Evolutionary conservation across 208 protist species (phyloP).

Genomic region (Novymonas esmeraldas): DNA sequence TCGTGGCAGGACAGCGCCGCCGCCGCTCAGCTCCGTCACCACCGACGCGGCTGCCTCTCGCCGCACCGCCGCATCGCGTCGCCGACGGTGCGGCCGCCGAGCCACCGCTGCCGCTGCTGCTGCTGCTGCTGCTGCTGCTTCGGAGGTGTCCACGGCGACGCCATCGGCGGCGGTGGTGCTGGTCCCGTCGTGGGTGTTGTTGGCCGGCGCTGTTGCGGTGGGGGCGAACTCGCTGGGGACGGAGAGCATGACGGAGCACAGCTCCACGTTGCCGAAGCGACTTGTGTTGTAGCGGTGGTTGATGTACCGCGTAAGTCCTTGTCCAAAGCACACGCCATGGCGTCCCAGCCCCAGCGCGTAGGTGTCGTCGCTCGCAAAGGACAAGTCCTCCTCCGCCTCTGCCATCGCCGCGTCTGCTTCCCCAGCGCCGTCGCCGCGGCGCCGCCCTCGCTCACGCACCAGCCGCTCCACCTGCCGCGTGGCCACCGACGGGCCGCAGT

Average conservation of each 20-base stretch:
- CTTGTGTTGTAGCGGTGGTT: constrained; percentile 90
- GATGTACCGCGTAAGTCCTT: constrained; percentile 81
- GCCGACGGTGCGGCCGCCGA: neutral
- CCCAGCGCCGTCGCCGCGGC: neutral
- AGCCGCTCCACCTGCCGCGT: constrained; percentile 59
- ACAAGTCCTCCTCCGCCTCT: constrained; percentile 41
- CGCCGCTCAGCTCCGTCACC: neutral
- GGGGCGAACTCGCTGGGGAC: constrained; percentile 59
- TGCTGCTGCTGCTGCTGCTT: no score
- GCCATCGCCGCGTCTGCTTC: neutral
- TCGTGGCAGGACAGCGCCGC: neutral
- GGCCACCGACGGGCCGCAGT: constrained; percentile 66
- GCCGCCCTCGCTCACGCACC: constrained; percentile 8
- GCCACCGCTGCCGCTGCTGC: neutral
- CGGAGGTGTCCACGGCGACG: no score
- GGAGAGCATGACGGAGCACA: constrained; percentile 81
- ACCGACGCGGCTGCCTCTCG: constrained; percentile 1
- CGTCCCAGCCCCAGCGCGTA: constrained; percentile 80
- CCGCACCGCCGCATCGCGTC: neutral
- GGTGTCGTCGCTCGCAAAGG: constrained; percentile 68
- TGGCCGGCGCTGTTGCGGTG: neutral
- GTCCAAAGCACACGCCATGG: constrained; percentile 80
- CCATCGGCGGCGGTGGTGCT: no score
- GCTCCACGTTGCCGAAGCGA: constrained; percentile 85
- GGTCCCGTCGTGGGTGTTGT: neutral